A percentile compares a stretch with the other conserved stretches of the same genome.
These are phyloP conservation scores for Salvia rosmarinus DNA, from an alignment of 257 asterid genomes.

Conservation along the genomic window DNA sequence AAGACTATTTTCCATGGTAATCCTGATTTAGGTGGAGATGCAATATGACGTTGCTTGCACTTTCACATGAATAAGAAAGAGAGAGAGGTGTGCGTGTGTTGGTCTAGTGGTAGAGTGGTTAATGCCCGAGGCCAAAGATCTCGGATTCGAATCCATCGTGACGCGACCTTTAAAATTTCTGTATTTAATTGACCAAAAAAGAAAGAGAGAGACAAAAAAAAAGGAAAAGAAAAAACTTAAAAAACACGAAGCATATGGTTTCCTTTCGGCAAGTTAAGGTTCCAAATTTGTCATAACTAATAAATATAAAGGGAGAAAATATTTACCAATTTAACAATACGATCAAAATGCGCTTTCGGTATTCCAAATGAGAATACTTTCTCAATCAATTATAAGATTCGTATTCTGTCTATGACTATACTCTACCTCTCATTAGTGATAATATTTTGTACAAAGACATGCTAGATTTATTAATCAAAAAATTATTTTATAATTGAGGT, in stretches of 20 bases:
- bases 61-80: conserved; percentile 6
- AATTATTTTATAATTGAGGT: background rate
- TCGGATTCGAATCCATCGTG: too few relatives aligned
- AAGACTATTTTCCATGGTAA: background rate
- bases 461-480: background rate
- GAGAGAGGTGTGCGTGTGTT: too few relatives aligned
- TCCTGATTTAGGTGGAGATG: conserved; percentile 28
- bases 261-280: conserved; percentile 37
- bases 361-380: conserved; percentile 23
- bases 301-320: background rate
- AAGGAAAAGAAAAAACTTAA: background rate
- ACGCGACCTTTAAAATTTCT: too few relatives aligned
- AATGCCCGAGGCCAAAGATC: too few relatives aligned
- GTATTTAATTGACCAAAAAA: too few relatives aligned
- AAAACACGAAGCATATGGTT: conserved; percentile 12
- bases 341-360: conserved; percentile 36
- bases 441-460: background rate
- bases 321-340: background rate
- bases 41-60: conserved; percentile 18
- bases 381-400: conserved; percentile 2
- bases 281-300: background rate
- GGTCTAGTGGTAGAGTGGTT: too few relatives aligned
- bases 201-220: background rate
- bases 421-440: background rate
- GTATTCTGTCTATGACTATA: conserved; percentile 25